Evolutionary conservation across 2,329 filamentous ascomycete species (phyloP), one percentile per base, ranked within the genome.

Genomic region (Epichloe baconii): DNA sequence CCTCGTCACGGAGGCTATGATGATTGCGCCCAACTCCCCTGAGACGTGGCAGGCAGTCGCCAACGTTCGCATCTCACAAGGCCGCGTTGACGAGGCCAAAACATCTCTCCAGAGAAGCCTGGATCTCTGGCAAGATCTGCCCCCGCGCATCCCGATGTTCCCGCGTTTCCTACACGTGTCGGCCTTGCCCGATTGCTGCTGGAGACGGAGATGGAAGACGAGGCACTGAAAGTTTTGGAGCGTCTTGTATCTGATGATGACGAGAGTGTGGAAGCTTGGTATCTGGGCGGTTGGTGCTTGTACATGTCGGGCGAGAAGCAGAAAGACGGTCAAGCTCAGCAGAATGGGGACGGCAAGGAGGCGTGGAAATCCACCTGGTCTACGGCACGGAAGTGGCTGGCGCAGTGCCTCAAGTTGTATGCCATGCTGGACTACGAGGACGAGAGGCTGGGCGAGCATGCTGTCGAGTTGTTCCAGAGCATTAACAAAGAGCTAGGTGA

Each of bases 41-140:
- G 91, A 96, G 69, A 86, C 89, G n/a, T 82, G 95, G 71, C 93
- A 98, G 70, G 97, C 93, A 7, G 77, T 97, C 36, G 93, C 93
- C 49, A 95, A 88, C 54, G 86, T 98, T 55, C 79, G 93, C 59
- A 91, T 98, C 65, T 96, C 89, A 52, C 94, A 98, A 69, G 68
- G 80, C 55, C 79, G 86, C 55, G 67, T 77, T 19, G 86, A 87
- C 7, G 93, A 98, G 63, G 93, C 93, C 1, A 78, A 77, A 59
- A 79, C 83, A 12, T 89, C 91, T 10, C 74, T 98, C 55, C 77
- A 75, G 61, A 77, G 86, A 58, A 95, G 91, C 66, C 72, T 97
- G 57, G 82, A 82, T 35, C 63, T 93, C 44, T 98, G 93, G 93
- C 83, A 82, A 59, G 81, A 90, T 46, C 70, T 95, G 44, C 80